Conservation (phyloP, 805 yeast genomes). For the Spathaspora arborariae region DNA sequence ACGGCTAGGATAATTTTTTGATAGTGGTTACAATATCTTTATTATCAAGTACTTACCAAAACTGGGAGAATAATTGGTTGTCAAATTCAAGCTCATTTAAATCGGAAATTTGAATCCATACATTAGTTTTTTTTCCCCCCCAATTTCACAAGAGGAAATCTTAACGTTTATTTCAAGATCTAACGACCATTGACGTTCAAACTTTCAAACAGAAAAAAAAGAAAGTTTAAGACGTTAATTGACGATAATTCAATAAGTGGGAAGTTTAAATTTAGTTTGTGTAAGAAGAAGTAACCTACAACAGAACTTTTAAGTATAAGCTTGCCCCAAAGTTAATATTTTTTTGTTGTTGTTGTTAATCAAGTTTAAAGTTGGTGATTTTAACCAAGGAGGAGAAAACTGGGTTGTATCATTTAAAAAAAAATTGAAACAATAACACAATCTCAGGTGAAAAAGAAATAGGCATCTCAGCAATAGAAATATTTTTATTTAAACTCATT, state of each 20-base stretch:
- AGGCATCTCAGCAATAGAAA: not conserved
- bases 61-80: not conserved
- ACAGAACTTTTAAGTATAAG: no score
- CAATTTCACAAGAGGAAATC: not conserved
- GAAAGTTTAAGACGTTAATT: not conserved
- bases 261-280: not conserved
- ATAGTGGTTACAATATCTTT: not conserved
- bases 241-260: not conserved
- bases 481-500: not conserved
- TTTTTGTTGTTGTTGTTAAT: no score
- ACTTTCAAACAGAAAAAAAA: not conserved
- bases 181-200: not conserved
- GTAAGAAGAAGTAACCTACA: not conserved
- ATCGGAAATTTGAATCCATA: no score
- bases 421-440: not conserved
- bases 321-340: no score
- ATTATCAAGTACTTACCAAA: not conserved
- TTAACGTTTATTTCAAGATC: not conserved
- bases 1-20: not conserved
- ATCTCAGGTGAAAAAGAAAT: not conserved
- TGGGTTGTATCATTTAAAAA: not conserved
- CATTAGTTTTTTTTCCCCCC: not conserved
- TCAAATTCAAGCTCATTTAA: not conserved
- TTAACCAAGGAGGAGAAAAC: not conserved
- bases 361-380: no score